Evolutionary conservation across 495 filamentous ascomycete species (phyloP).

Genomic region (Thermochaetoides thermophila): DNA sequence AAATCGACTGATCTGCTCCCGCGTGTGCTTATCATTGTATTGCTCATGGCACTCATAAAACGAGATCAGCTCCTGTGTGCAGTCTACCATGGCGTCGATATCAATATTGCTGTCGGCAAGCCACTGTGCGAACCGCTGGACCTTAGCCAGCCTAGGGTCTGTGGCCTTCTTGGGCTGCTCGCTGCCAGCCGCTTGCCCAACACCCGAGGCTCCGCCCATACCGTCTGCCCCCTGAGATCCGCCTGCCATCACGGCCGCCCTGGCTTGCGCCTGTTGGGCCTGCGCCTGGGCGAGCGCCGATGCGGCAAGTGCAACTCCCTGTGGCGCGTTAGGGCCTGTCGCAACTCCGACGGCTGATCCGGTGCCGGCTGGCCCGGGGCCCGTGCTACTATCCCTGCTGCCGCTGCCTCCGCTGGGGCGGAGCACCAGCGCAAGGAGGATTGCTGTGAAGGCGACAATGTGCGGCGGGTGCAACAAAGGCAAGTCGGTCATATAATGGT

Average conservation of each 20-base stretch:
- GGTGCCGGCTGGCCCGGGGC: background rate
- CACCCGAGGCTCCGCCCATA: constrained; percentile 1
- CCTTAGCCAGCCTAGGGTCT: constrained; percentile 34
- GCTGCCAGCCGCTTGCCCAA: constrained; percentile 3
- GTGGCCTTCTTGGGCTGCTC: constrained; percentile 13
- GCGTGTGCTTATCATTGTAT: constrained; percentile 62
- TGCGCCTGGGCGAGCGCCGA: constrained; percentile 28
- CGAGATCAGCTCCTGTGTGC: constrained; percentile 87
- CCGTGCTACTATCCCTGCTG: background rate
- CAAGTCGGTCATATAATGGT: constrained; percentile 89
- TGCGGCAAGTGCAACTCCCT: constrained; percentile 24
- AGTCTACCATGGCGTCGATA: constrained; percentile 82
- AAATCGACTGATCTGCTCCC: constrained; percentile 59
- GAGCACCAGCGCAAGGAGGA: constrained; percentile 72
- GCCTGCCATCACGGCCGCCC: constrained; percentile 10
- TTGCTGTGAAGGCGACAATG: constrained; percentile 77
- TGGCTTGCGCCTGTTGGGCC: constrained; percentile 14
- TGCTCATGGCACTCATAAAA: constrained; percentile 87
- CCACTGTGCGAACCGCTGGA: constrained; percentile 68
- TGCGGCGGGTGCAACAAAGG: constrained; percentile 81
- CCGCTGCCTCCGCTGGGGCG: constrained; percentile 23
- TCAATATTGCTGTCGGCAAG: constrained; percentile 87
- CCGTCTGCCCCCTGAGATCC: too few species aligned
- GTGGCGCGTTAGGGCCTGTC: constrained; percentile 11
- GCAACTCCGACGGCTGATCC: background rate